phyloP scores from a whole-genome alignment of 2,329 filamentous ascomycete species.

The Cryphonectria japonica region DNA sequence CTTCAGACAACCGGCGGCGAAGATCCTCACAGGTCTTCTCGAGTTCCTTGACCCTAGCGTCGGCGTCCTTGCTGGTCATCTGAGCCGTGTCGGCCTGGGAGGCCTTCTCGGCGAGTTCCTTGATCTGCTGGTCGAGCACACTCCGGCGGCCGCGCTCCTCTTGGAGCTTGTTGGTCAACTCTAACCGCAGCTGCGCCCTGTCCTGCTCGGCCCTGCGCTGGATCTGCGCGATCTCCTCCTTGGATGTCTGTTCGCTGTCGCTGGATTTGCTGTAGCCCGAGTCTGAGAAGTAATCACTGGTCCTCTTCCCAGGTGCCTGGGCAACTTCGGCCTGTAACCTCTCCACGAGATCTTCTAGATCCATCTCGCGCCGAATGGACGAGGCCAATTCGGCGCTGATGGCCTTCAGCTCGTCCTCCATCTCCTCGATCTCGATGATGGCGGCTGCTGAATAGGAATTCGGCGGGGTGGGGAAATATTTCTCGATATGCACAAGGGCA shows the following conservation, averaged over 20 bases:
- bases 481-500: conserved; percentile 55
- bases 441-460: conserved; percentile 40
- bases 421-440: conserved; percentile 71
- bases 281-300: conserved; percentile 98
- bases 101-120: conserved; percentile 77
- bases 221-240: conserved; percentile 78
- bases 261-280: conserved; percentile 85
- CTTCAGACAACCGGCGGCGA: conserved; percentile 79
- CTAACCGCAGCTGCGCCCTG: conserved; percentile 81
- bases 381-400: conserved; percentile 91
- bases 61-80: conserved; percentile 60
- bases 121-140: conserved; percentile 81
- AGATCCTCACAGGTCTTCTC: conserved; percentile 82
- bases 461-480: conserved; percentile 55
- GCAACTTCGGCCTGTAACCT: conserved; percentile 77
- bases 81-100: conserved; percentile 62
- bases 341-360: conserved; percentile 92
- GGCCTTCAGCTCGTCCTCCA: conserved; percentile 92
- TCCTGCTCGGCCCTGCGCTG: conserved; percentile 88
- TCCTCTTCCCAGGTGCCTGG: conserved; percentile 67
- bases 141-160: conserved; percentile 79
- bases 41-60: conserved; percentile 72
- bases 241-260: conserved; percentile 62
- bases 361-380: conserved; percentile 94
- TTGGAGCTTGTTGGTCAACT: conserved; percentile 83